Evolutionary conservation across 208 protist genomes (phyloP).

Genomic region (Crithidia fasciculata): DNA sequence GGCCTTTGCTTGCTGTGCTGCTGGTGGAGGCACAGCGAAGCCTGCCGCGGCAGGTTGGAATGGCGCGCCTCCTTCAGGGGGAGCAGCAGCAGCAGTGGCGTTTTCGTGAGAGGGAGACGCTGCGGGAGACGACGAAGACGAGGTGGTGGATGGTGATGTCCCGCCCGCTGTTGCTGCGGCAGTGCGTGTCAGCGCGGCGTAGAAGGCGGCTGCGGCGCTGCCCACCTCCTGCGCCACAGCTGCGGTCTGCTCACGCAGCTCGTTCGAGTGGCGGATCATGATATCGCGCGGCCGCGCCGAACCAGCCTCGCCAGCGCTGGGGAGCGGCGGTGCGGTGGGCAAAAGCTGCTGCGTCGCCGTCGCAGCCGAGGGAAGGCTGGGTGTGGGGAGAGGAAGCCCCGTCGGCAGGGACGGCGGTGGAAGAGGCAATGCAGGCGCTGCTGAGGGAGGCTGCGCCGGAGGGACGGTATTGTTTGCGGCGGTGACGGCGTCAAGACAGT

Average conservation of each 20-base stretch:
- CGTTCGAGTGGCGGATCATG: constrained; percentile 65
- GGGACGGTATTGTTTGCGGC: background rate
- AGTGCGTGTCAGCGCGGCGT: constrained; percentile 8
- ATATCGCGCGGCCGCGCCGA: constrained; percentile 48
- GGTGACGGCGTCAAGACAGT: constrained; percentile 42
- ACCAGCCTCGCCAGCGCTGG: constrained; percentile 16
- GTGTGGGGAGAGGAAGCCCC: background rate
- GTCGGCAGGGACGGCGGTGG: background rate
- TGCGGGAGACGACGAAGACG: background rate
- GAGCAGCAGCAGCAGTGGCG: background rate
- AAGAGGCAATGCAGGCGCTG: constrained; percentile 3
- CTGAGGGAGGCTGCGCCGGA: background rate
- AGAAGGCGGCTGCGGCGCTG: constrained; percentile 33
- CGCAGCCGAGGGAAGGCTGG: background rate
- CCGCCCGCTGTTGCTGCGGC: background rate
- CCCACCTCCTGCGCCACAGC: constrained; percentile 29
- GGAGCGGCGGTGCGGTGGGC: background rate
- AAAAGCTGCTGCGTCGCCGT: background rate
- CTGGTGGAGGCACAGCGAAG: background rate
- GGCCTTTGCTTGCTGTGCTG: background rate
- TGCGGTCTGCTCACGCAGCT: constrained; percentile 37
- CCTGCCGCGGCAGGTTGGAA: too few relatives aligned
- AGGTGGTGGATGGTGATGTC: background rate
- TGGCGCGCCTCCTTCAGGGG: background rate
- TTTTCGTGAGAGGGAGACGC: background rate